Evolutionary conservation across 768 basidiomycete genomes (phyloP), one percentile per base, ranked within the genome.

Genomic region (Exidia glandulosa): DNA sequence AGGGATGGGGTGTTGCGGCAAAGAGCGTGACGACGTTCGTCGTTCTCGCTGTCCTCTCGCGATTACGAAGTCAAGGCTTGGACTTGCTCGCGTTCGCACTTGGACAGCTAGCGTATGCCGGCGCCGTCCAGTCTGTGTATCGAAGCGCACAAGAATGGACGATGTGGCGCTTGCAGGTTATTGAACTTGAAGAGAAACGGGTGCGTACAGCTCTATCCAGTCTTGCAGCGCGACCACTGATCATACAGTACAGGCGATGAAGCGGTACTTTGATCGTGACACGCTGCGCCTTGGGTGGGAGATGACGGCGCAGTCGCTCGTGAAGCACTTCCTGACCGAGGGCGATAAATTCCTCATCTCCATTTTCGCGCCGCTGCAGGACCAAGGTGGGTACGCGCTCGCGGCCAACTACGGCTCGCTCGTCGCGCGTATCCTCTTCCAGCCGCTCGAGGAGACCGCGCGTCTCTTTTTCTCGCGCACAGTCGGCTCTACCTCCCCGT

Each of bases 401-500:
- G 95, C 96, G 13, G 87, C 88, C 37, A 98, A 97, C 71, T 99
- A 98, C 69, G 96, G 95, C 90, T 96, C 95, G 2, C 79, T 98
- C 14, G 75, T 96, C 29, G 95, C 94, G 4, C 85, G 96, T 19
- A 88, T 98, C 60, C 68, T 94, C 29, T 95, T 98, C 68, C 95
- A 97, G 65, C 96, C 96, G 0, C 82, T 97, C 29, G 96, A 99
- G 72, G 96, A 99, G 72, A 87, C 90, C 1, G 81, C 87, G 1
- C 85, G 94, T 1, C 77, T 97, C 2, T 92, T 86, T 72, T 97
- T 96, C 72, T 94, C 95, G 1, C 86, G 77, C 58, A 79, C 75
- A 61, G 77, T 75, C 62, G 81, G 70, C 32, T n/a, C n/a, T n/a
- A n/a, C n/a, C n/a, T n/a, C n/a, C n/a, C n/a, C n/a, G n/a, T n/a